Conservation (phyloP, 2,329 filamentous ascomycete species). For the Fusarium ramigenum region DNA sequence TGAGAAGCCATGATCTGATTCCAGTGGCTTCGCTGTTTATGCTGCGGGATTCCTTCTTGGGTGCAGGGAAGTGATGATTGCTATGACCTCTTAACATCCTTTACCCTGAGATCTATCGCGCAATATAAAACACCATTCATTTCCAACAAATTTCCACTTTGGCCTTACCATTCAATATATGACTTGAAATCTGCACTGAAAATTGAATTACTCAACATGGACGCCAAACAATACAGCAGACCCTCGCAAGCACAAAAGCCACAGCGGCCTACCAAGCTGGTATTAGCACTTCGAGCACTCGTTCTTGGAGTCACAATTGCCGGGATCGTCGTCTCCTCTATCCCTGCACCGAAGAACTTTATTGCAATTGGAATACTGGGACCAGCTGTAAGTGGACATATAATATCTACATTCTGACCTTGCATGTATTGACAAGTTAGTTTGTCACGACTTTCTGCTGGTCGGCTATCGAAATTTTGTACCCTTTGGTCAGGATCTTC, state of each 20-base stretch:
- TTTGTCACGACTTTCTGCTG: neutral
- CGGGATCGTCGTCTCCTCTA: neutral
- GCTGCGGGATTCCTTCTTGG: accelerated
- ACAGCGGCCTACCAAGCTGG: neutral
- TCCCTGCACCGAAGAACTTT: neutral
- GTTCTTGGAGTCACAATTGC: neutral
- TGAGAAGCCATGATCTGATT: neutral
- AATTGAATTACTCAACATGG: neutral
- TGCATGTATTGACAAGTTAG: neutral
- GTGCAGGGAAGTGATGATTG: neutral
- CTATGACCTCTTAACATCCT: neutral
- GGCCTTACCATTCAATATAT: accelerated
- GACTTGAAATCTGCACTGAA: accelerated
- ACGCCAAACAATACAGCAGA: neutral
- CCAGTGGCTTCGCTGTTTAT: no score
- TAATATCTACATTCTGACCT: accelerated
- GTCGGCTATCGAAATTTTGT: neutral
- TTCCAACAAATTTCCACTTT: neutral
- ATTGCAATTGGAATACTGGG: neutral
- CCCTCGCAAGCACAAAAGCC: neutral
- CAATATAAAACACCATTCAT: neutral
- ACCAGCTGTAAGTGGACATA: neutral
- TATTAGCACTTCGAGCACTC: neutral
- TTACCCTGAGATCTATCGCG: accelerated
- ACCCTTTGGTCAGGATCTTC: neutral